Conservation (phyloP, 1,139 yeast genomes). For the Fermentozyma sake region DNA sequence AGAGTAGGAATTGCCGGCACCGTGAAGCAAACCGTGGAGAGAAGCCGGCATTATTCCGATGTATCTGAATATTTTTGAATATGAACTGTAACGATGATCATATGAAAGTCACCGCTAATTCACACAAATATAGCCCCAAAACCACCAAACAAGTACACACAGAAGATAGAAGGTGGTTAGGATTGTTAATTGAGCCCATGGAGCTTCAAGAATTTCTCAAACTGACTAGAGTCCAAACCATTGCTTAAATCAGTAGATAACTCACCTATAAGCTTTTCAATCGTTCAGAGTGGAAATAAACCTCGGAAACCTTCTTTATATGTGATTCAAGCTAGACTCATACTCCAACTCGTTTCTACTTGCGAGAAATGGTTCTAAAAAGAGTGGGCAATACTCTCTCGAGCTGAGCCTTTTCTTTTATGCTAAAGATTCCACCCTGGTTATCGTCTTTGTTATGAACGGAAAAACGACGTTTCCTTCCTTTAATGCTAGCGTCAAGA, state of each 20-base stretch:
- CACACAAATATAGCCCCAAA: slow-evolving; percentile 44
- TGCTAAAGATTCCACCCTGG: slow-evolving; percentile 4
- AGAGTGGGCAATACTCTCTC: slow-evolving; percentile 29
- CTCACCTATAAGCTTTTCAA: slow-evolving; percentile 17
- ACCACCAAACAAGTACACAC: slow-evolving; percentile 46
- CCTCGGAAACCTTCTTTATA: slow-evolving; percentile 15
- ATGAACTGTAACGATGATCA: too few relatives aligned
- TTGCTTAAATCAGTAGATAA: slow-evolving; percentile 14
- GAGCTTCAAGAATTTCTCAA: slow-evolving; percentile 11
- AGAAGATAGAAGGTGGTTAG: slow-evolving; percentile 33
- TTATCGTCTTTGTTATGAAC: slow-evolving; percentile 7
- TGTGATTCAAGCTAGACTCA: slow-evolving; percentile 2
- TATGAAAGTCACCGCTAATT: too few relatives aligned
- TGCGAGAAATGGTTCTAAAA: slow-evolving; percentile 35
- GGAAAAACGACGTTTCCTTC: slow-evolving; percentile 6
- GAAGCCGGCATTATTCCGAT: too few relatives aligned
- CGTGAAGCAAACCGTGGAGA: too few relatives aligned
- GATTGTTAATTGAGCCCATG: slow-evolving; percentile 37
- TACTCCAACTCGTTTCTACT: slow-evolving; percentile 10
- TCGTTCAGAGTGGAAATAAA: slow-evolving; percentile 24
- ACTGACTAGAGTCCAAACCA: slow-evolving; percentile 17
- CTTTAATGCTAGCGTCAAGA: slow-evolving; percentile 1
- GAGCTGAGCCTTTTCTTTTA: slow-evolving; percentile 20
- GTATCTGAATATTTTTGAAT: too few relatives aligned
- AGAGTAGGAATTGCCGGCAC: too few relatives aligned